Evolutionary conservation across 441 rosid species (phyloP).

Genomic region (Oxalis stricta): DNA sequence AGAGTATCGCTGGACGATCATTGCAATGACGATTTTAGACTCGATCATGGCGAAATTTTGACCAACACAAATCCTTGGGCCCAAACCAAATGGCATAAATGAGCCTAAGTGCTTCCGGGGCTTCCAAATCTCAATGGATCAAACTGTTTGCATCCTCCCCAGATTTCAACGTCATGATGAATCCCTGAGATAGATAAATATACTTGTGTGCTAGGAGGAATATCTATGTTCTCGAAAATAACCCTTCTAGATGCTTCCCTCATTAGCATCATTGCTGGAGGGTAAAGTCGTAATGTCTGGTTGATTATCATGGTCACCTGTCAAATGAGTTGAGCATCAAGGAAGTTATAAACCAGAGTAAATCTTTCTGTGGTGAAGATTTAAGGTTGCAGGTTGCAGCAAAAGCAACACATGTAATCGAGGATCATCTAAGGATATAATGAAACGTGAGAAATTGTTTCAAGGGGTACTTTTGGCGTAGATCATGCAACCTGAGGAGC

Average conservation of each 20-base stretch:
- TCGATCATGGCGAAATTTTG: constrained; percentile 49
- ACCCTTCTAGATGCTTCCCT: constrained; percentile 27
- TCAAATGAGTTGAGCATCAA: background rate
- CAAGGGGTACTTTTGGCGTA: too few species aligned
- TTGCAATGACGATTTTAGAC: constrained; percentile 40
- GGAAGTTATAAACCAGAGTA: background rate
- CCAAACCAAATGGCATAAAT: constrained; percentile 54
- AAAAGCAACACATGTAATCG: too few species aligned
- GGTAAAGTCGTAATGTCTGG: constrained; percentile 63
- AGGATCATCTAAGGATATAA: too few species aligned
- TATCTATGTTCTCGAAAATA: constrained; percentile 37
- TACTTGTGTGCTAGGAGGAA: constrained; percentile 54
- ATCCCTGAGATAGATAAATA: constrained; percentile 26
- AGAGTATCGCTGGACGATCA: constrained; percentile 28
- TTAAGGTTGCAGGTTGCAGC: too few species aligned
- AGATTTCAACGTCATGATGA: constrained; percentile 43
- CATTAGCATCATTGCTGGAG: constrained; percentile 38
- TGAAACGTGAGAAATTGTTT: too few species aligned
- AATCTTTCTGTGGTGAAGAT: too few species aligned
- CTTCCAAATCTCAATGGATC: constrained; percentile 52
- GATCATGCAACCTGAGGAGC: too few species aligned
- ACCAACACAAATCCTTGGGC: constrained; percentile 64
- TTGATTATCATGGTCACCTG: constrained; percentile 53
- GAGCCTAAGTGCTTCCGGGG: constrained; percentile 35
- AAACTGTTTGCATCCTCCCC: constrained; percentile 75